Base-by-base conservation (phyloP, 2,329 filamentous ascomycete species). In the Scytalidium lignicola region DNA sequence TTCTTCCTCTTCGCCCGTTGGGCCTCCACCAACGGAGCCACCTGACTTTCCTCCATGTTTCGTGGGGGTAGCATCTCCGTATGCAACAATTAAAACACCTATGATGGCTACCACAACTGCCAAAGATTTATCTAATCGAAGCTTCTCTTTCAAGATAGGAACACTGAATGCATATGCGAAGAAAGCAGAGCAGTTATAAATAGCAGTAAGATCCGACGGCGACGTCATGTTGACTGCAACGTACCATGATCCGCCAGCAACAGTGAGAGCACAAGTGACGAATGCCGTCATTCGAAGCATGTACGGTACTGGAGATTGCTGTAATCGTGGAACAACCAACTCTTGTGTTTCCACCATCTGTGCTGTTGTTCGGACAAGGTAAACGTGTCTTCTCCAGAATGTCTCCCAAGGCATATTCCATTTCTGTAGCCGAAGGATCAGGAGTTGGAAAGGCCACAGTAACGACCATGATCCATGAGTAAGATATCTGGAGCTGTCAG, bases 141-240 rank as follows among this genome's bases (percentile, higher is more conserved):
- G 71, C 57, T 86, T 89, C 67, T 99, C 93, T 50, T 88, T 83
- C 2, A 99, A 75, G 17, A 99, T 70, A 1, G 91, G 90, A 41
- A 99, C 90, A 42, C 88, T 95, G 65, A 99, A 99, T 12, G 89
- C 92, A 65, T 99, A 99, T 44, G 93, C 93, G 67, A 99, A 99
- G 70, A 99, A 99, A 51, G 93, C 92, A 47, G 89, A 95, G 75
- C 93, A 99, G 71, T 99, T 99, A 78, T 99, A 99, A 60, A 99
- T 99, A 47, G 93, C 93, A 1, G 93, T 99, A 60, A 99, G 71
- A 67, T 99, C 93, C 57, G 87, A 90, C 2, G 93, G 87, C 3
- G 88, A 96, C 1, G 93, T 99, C 74, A 96, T 72, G 69, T 90
- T 88, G 51, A 99, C 92, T 15, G 93, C 92, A 29, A 97, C 77